Conservation (phyloP, 768 basidiomycete genomes). For the Boletus sp. region DNA sequence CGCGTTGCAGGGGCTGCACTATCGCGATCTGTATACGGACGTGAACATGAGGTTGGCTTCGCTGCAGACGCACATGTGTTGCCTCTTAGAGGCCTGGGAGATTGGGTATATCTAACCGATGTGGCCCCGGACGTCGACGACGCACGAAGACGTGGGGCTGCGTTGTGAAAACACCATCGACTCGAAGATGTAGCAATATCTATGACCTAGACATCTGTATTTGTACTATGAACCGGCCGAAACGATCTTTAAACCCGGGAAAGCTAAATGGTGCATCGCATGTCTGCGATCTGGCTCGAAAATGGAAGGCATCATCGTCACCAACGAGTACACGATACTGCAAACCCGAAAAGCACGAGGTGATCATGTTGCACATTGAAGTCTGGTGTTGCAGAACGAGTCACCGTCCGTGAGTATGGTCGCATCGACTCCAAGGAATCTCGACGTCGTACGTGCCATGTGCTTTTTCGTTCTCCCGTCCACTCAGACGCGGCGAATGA, state of each 20-base stretch:
- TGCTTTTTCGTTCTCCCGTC: background rate
- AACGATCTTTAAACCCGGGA: background rate
- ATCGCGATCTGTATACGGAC: constrained; percentile 14
- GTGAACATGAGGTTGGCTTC: constrained; percentile 10
- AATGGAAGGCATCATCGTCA: background rate
- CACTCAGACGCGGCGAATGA: too few species aligned
- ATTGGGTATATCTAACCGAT: constrained; percentile 7
- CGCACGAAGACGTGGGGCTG: background rate
- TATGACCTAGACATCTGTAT: background rate
- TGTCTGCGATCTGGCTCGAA: too few species aligned
- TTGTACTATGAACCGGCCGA: background rate
- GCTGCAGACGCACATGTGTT: constrained; percentile 30
- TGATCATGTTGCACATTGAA: constrained; percentile 47
- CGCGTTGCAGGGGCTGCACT: constrained; percentile 13
- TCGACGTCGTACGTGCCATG: constrained; percentile 71
- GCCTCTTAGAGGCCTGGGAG: constrained; percentile 33
- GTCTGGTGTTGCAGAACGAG: constrained; percentile 66
- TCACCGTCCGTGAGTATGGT: constrained; percentile 63
- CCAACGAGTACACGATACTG: background rate
- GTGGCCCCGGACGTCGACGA: background rate
- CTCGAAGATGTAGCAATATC: background rate
- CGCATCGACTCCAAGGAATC: constrained; percentile 63
- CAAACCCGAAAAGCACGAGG: background rate
- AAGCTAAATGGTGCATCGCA: background rate
- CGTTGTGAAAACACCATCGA: background rate